Evolutionary conservation across 2,329 filamentous ascomycete genomes (phyloP).

Genomic region (Hymenoscyphus scutula): DNA sequence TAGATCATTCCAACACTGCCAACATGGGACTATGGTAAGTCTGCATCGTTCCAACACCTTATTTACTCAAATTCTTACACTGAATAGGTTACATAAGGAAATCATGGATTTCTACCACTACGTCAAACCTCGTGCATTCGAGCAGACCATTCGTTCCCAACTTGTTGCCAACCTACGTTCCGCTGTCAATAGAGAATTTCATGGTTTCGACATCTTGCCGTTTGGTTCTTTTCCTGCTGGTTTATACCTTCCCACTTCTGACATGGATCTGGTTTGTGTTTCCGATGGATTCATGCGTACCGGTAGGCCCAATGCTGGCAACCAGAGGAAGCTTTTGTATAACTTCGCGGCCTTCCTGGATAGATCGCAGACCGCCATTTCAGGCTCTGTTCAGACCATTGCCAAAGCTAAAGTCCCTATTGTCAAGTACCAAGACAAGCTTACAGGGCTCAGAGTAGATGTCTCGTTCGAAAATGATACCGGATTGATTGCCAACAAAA

Average conservation of each 20-base stretch:
- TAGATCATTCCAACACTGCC: conserved; percentile 52
- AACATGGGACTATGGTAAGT: conserved; percentile 58
- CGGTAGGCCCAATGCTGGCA: not conserved
- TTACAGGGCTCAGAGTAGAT: conserved; percentile 81
- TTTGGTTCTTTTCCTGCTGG: conserved; percentile 96
- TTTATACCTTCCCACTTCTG: conserved; percentile 70
- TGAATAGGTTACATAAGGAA: conserved; percentile 78
- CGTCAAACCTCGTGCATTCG: conserved; percentile 73
- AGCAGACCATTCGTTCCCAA: conserved; percentile 70
- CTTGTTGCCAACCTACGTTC: conserved; percentile 67
- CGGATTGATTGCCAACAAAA: conserved; percentile 75
- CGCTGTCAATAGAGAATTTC: conserved; percentile 55
- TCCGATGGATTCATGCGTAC: conserved; percentile 54
- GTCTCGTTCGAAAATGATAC: conserved; percentile 92
- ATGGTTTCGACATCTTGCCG: conserved; percentile 59
- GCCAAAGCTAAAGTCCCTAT: conserved; percentile 79
- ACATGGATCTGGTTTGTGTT: conserved; percentile 90
- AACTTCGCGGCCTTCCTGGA: conserved; percentile 60
- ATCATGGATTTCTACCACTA: conserved; percentile 86
- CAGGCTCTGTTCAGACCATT: conserved; percentile 65
- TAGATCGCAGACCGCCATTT: conserved; percentile 53
- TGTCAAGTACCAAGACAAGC: conserved; percentile 80
- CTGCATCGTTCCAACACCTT: not conserved
- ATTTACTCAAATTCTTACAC: conserved; percentile 21
- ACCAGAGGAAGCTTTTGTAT: conserved; percentile 45